phyloP scores from a whole-genome alignment of 305 asterid genomes.

The Plantago coronopus region DNA sequence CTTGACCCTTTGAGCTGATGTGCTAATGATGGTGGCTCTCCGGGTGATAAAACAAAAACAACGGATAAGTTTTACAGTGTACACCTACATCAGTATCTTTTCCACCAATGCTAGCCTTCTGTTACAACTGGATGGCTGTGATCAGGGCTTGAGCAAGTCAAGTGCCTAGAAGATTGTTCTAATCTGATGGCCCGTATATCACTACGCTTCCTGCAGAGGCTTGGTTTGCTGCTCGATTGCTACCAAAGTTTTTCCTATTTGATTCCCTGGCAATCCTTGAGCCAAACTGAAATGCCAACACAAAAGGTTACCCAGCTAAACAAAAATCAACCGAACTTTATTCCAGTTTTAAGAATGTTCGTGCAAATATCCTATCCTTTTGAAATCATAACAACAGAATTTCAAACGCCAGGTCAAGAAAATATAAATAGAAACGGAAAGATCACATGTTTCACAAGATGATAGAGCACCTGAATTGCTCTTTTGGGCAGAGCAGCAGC shows the following conservation, averaged over 20 bases:
- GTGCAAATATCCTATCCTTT: neutral
- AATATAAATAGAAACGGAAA: neutral
- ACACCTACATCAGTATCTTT: no score
- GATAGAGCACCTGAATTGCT: constrained; percentile 77
- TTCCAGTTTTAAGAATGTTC: no score
- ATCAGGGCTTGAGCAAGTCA: no score
- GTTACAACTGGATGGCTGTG: no score
- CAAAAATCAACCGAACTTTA: no score
- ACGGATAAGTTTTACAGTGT: no score
- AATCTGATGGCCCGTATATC: constrained; percentile 36
- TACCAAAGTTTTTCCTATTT: constrained; percentile 78
- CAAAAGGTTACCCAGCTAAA: neutral
- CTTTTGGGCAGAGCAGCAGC: constrained; percentile 82
- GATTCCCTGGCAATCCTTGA: constrained; percentile 92
- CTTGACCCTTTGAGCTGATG: no score
- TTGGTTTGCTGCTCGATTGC: constrained; percentile 93
- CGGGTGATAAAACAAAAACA: no score
- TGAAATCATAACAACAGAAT: neutral
- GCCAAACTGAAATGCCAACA: constrained; percentile 56
- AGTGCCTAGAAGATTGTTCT: neutral
- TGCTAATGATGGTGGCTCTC: no score
- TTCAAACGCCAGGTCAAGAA: neutral
- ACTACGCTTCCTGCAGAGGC: constrained; percentile 89
- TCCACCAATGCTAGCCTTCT: no score
- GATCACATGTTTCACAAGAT: neutral